Evolutionary conservation across 2,329 filamentous ascomycete species (phyloP).

Genomic region (Blastomyces emzantsi): DNA sequence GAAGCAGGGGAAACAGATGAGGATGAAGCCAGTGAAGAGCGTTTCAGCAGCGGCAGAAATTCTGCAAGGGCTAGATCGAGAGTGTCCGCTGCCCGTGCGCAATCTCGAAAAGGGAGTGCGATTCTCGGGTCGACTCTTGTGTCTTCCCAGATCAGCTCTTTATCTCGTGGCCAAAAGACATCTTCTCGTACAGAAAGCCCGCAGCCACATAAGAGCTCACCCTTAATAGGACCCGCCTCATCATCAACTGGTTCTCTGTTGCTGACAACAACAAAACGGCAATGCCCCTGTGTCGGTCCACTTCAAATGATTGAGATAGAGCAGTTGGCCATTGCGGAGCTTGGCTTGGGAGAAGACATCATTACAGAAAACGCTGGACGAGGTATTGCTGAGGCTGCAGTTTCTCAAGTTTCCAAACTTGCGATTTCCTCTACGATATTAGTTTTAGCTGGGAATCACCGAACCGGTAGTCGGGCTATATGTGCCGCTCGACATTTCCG

Average conservation of each 20-base stretch:
- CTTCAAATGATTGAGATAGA: conserved; percentile 88
- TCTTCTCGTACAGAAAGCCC: conserved; percentile 33
- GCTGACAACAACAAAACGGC: conserved; percentile 45
- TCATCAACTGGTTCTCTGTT: conserved; percentile 39
- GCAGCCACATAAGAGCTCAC: conserved; percentile 35
- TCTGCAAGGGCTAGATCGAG: conserved; percentile 37
- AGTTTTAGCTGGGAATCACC: conserved; percentile 91
- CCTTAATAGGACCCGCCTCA: conserved; percentile 30
- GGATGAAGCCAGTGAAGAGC: conserved; percentile 31
- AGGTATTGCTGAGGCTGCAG: conserved; percentile 70
- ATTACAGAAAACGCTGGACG: conserved; percentile 87
- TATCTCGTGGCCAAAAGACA: conserved; percentile 29
- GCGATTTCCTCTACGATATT: conserved; percentile 52
- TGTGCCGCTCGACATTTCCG: conserved; percentile 79
- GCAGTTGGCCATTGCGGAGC: conserved; percentile 77
- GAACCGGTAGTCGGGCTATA: conserved; percentile 73
- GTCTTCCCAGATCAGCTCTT: conserved; percentile 27
- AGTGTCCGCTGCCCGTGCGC: conserved; percentile 29
- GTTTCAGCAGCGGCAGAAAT: conserved; percentile 39
- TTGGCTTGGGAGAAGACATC: conserved; percentile 79
- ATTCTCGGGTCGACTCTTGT: conserved; percentile 31
- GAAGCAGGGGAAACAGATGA: conserved; percentile 57
- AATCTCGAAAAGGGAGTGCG: conserved; percentile 37
- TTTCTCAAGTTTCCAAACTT: conserved; percentile 56
- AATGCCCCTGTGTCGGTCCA: conserved; percentile 53